Conservation (phyloP, 2,329 filamentous ascomycete species). For the Mariannaea elegans region DNA sequence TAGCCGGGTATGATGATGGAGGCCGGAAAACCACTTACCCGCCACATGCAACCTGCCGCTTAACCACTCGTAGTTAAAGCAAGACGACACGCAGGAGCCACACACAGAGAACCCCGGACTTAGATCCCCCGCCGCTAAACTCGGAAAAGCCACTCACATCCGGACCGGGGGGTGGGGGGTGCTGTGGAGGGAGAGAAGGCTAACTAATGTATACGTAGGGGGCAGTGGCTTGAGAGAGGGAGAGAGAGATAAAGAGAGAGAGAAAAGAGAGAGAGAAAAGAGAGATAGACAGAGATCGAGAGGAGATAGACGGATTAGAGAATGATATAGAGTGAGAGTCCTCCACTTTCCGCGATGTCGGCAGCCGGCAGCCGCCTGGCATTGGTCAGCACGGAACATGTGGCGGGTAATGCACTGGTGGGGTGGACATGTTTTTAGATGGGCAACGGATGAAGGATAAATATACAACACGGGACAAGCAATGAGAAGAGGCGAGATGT, state of each 20-base stretch:
- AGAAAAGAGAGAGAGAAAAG: neutral
- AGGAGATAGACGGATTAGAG: too few species aligned
- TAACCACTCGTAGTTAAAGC: conserved; percentile 10
- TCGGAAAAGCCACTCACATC: conserved; percentile 5
- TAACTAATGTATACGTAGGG: conserved; percentile 24
- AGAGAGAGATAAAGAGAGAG: neutral
- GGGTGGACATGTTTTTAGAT: neutral
- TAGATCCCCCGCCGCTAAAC: conserved; percentile 33
- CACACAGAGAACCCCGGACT: conserved; percentile 27
- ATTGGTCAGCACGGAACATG: neutral
- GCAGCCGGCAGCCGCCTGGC: conserved; percentile 16
- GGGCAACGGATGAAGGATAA: conserved; percentile 10
- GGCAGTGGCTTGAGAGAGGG: too few species aligned
- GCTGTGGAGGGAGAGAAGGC: neutral
- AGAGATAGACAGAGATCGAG: neutral
- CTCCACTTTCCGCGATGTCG: conserved; percentile 25
- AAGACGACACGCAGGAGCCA: neutral
- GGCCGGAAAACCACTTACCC: conserved; percentile 41
- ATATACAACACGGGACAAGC: neutral
- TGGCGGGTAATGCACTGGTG: conserved; percentile 2
- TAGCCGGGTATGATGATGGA: conserved; percentile 23
- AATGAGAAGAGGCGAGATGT: neutral
- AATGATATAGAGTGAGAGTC: neutral
- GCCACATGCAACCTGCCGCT: conserved; percentile 23
- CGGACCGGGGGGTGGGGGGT: conserved; percentile 26